phyloP scores from a whole-genome alignment of 768 basidiomycete species.

The Russula dissimulans region DNA sequence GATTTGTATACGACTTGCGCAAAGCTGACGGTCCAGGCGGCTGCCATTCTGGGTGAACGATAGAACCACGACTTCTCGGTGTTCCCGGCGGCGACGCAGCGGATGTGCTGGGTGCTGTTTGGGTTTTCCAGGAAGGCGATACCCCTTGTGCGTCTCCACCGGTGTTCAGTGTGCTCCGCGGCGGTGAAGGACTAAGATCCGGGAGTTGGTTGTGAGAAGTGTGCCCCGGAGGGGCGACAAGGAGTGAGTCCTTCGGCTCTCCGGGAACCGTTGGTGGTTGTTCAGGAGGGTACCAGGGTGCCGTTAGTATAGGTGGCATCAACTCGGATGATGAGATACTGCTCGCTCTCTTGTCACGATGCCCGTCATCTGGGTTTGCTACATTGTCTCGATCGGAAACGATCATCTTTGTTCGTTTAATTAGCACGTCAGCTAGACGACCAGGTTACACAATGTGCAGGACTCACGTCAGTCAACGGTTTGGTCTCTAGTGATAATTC shows the following conservation, averaged over 20 bases:
- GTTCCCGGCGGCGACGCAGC: neutral
- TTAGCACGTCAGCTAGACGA: too few relatives aligned
- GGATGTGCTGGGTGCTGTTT: too few relatives aligned
- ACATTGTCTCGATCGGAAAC: neutral
- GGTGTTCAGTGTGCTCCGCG: neutral
- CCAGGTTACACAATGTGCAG: too few relatives aligned
- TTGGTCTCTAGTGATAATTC: too few relatives aligned
- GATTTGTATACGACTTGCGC: neutral
- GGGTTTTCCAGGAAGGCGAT: too few relatives aligned
- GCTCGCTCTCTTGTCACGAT: neutral
- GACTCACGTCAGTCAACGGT: too few relatives aligned
- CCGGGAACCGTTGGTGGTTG: neutral
- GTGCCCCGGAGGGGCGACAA: neutral
- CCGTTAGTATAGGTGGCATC: neutral
- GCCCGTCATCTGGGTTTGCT: neutral
- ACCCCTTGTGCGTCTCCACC: too few relatives aligned
- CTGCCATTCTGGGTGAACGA: neutral
- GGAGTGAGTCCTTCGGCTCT: neutral
- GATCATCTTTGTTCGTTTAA: too few relatives aligned
- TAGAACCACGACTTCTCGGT: neutral
- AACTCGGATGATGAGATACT: neutral
- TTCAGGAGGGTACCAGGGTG: neutral
- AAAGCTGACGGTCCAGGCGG: neutral
- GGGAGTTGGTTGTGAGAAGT: neutral
- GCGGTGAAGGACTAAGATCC: neutral